phyloP scores from a whole-genome alignment of 2,329 filamentous ascomycete species.

The Calonectria ilicicola region DNA sequence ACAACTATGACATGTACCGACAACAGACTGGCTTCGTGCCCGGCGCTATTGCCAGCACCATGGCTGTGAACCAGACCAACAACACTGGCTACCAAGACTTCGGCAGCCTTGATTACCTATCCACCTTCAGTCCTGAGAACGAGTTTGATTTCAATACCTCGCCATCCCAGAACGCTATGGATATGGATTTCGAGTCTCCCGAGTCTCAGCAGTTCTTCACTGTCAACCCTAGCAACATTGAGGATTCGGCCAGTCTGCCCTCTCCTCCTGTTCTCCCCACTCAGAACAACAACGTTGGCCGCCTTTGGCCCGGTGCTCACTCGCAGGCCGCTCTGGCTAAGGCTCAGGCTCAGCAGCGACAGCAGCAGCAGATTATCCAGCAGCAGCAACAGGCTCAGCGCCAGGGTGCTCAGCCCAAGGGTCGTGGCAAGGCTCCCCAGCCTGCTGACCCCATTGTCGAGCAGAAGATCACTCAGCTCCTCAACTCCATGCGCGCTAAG shows the following conservation, averaged over 20 bases:
- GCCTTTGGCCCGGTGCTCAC: slow-evolving; percentile 94
- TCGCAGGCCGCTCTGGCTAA: slow-evolving; percentile 86
- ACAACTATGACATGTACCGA: slow-evolving; percentile 95
- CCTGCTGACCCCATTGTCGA: slow-evolving; percentile 80
- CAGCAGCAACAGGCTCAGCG: slow-evolving; percentile 60
- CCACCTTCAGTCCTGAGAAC: slow-evolving; percentile 70
- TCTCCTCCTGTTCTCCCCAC: slow-evolving; percentile 60
- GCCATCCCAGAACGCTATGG: slow-evolving; percentile 72
- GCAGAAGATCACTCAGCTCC: slow-evolving; percentile 91
- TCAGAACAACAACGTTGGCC: slow-evolving; percentile 70
- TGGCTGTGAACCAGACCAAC: slow-evolving; percentile 78
- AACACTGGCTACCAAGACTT: slow-evolving; percentile 66
- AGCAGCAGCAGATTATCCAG: slow-evolving; percentile 70
- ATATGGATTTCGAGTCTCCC: slow-evolving; percentile 67
- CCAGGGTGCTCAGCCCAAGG: slow-evolving; percentile 60
- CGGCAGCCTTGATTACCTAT: slow-evolving; percentile 63
- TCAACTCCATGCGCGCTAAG: slow-evolving; percentile 92
- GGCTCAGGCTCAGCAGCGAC: slow-evolving; percentile 76
- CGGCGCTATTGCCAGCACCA: slow-evolving; percentile 82
- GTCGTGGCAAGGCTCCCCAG: slow-evolving; percentile 63
- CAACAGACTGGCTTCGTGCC: slow-evolving; percentile 95
- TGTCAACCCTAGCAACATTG: slow-evolving; percentile 80
- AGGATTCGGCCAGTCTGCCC: slow-evolving; percentile 59
- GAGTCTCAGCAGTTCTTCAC: slow-evolving; percentile 74
- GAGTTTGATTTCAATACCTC: slow-evolving; percentile 80